Evolutionary conservation across 257 asterid genomes (phyloP).

Genomic region (Sherardia arvensis): DNA sequence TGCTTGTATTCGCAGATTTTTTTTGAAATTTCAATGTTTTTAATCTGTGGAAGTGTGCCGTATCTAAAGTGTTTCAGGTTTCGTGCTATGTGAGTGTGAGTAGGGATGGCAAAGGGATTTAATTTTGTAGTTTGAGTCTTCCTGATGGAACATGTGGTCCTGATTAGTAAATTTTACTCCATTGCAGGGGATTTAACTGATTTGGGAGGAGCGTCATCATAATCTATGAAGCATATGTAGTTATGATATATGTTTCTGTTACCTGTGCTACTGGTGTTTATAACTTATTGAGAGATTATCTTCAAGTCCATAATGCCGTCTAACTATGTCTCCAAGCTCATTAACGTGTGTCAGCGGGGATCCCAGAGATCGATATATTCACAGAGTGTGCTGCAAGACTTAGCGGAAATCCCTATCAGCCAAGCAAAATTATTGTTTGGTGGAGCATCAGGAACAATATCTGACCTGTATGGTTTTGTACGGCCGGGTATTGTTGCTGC

Average conservation of each 20-base stretch:
- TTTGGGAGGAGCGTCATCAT: conserved; percentile 17
- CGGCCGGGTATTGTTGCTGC: conserved; percentile 56
- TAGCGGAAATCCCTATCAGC: conserved; percentile 36
- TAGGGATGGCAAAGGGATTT: background rate
- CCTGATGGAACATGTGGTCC: background rate
- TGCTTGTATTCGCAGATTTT: no score
- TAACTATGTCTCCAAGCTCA: conserved; percentile 46
- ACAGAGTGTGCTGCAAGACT: conserved; percentile 32
- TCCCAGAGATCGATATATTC: conserved; percentile 34
- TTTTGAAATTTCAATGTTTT: no score
- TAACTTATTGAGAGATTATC: conserved; percentile 17
- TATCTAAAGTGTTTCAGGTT: background rate
- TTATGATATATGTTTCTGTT: conserved; percentile 50
- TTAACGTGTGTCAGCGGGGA: conserved; percentile 39
- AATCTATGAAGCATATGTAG: conserved; percentile 28
- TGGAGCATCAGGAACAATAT: conserved; percentile 27
- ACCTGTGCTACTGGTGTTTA: conserved; percentile 26
- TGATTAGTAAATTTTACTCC: background rate
- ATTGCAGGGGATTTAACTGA: conserved; percentile 11
- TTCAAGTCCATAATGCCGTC: conserved; percentile 55
- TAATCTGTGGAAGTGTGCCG: background rate
- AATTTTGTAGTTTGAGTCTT: background rate
- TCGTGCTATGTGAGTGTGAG: background rate
- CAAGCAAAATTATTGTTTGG: conserved; percentile 39
- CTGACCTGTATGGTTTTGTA: conserved; percentile 42